Percentiles rank a stretch among this genome's conserved stretches.
Conservation (phyloP, 305 asterid genomes). For the Fraxinus nigra region DNA sequence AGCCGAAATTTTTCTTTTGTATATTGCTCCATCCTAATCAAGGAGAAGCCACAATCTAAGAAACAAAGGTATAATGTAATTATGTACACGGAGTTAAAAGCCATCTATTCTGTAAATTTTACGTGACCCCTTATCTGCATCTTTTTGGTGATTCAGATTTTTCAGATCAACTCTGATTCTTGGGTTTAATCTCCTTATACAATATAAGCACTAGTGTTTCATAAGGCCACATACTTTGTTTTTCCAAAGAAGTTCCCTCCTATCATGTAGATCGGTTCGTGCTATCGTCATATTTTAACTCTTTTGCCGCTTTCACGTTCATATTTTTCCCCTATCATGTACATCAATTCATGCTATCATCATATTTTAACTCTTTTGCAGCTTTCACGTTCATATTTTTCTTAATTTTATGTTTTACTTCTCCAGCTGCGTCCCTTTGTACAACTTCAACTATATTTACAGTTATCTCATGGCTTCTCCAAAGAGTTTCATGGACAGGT, state of each 20-base stretch:
- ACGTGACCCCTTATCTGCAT: neutral
- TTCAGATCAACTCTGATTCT: neutral
- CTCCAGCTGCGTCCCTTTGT: slow-evolving; percentile 89
- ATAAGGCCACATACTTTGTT: neutral
- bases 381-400: slow-evolving; percentile 19
- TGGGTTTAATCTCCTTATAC: neutral
- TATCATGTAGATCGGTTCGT: slow-evolving; percentile 2
- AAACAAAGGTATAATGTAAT: neutral
- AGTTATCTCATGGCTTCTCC: slow-evolving; percentile 76
- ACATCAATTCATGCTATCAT: slow-evolving; percentile 6
- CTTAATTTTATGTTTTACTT: slow-evolving; percentile 36
- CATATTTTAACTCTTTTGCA: neutral
- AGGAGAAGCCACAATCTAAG: neutral
- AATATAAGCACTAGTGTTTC: neutral
- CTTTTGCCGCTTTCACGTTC: slow-evolving; percentile 16
- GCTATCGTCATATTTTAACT: neutral
- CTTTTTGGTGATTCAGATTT: neutral
- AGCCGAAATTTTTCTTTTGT: neutral
- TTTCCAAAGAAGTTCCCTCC: slow-evolving; percentile 3
- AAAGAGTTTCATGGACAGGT: slow-evolving; percentile 97
- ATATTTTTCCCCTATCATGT: slow-evolving; percentile 17
- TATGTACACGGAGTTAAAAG: neutral
- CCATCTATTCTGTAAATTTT: neutral
- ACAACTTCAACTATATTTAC: slow-evolving; percentile 90
- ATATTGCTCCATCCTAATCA: neutral